phyloP scores from a whole-genome alignment of 1,284 basidiomycete genomes.

The Cutaneotrichosporon mucoides region DNA sequence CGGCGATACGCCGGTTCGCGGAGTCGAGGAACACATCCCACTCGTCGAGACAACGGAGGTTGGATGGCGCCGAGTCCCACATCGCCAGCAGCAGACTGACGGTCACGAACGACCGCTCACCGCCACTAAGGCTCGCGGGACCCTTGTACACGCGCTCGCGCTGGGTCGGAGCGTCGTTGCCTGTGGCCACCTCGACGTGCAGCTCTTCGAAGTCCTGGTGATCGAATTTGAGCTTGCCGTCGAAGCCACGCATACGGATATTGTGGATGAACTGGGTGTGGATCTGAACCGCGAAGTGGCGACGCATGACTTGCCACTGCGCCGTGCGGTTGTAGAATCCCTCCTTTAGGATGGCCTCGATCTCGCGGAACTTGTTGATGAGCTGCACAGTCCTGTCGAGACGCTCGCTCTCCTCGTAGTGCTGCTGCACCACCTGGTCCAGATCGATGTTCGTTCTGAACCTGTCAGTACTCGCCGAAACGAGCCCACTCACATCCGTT shows the following conservation, averaged over 20 bases:
- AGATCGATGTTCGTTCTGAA: constrained; percentile 69
- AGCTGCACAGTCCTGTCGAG: background rate
- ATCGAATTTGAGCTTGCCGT: constrained; percentile 71
- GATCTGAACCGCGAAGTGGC: constrained; percentile 78
- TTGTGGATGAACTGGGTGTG: constrained; percentile 76
- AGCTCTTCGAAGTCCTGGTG: constrained; percentile 63
- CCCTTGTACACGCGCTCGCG: constrained; percentile 55
- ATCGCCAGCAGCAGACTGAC: constrained; percentile 87
- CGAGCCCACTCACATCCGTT: constrained; percentile 57
- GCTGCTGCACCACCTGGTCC: constrained; percentile 61
- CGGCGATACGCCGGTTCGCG: constrained; percentile 82
- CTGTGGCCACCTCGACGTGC: constrained; percentile 49
- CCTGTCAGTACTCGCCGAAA: background rate
- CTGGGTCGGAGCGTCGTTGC: background rate
- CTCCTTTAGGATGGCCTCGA: constrained; percentile 11
- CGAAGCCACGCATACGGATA: constrained; percentile 78
- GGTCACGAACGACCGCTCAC: constrained; percentile 96
- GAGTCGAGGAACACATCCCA: constrained; percentile 97
- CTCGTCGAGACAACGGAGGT: constrained; percentile 81
- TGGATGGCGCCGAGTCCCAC: constrained; percentile 93
- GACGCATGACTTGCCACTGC: constrained; percentile 82
- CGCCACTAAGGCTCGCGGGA: constrained; percentile 66
- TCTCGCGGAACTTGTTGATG: background rate
- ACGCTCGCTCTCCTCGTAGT: background rate
- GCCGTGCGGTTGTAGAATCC: constrained; percentile 55